Evolutionary conservation across 345 rosid species (phyloP), one percentile per base, ranked within the genome.

Genomic region (Salix koriyanagi): DNA sequence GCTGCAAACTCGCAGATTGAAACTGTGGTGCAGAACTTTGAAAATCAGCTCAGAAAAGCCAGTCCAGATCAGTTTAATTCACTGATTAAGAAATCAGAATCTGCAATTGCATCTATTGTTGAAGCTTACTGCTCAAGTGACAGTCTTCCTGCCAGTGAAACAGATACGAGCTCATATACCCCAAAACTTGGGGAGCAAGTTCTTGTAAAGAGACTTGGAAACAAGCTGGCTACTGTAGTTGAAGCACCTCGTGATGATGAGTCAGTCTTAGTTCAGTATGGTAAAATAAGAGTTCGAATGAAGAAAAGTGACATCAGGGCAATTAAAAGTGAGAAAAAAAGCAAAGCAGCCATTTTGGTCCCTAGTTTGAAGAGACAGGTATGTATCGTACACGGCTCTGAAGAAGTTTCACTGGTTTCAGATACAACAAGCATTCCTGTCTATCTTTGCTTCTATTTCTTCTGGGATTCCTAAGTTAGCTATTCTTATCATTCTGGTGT

Each of bases 171-270:
- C 75, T 77, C 81, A 7, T 87, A 87, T 79, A 71, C 80, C 37
- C 99, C 91, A 25, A 77, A 83, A 69, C 61, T 64, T 61, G 99
- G 97, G 82, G 97, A 95, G 88, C 85, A 87, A 78, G 97, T 94
- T 70, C 81, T 74, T 30, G 91, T 92, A 70, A 91, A 87, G 82
- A 83, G 88, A 75, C 81, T 92, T 23, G 97, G 98, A 76, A 83
- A 77, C 80, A 94, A 91, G 84, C 71, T 92, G 69, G 97, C 90
- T 61, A 89, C 91, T 26, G 91, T 94, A 65, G 90, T 90, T 62
- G 97, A 89, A 87, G 92, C 84, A 77, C 75, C 89, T 42, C 93
- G 86, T 72, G 86, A 88, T 77, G 97, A 89, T 67, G 91, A 85
- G 67, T 80, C 88, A 7, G 77, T 91, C 73, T 70, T 92, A 68